Conservation (phyloP, 2,329 filamentous ascomycete species). For the Fusarium sp. region DNA sequence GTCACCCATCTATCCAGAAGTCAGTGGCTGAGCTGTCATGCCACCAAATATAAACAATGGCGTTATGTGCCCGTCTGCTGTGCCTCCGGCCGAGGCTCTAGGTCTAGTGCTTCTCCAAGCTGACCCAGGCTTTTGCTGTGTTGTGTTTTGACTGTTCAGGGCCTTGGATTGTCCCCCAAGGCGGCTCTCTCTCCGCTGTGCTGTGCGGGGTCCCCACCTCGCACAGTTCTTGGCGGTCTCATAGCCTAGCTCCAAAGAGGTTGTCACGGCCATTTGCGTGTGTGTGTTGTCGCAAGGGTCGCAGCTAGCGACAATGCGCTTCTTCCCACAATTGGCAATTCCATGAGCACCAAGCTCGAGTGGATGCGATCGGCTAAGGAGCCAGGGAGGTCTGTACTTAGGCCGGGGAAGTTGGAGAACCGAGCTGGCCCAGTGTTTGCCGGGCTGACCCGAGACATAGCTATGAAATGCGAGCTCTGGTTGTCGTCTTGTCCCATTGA, state of each 20-base stretch:
- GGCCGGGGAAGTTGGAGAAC: constrained; percentile 44
- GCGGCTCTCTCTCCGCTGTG: neutral
- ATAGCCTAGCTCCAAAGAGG: no score
- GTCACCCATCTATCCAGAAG: constrained; percentile 25
- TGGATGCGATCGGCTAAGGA: constrained; percentile 33
- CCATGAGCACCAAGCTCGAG: constrained; percentile 38
- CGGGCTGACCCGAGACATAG: constrained; percentile 49
- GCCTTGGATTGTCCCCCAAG: neutral
- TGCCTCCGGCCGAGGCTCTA: neutral
- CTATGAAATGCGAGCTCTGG: constrained; percentile 42
- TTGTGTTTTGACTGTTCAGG: no score
- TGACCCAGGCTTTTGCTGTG: neutral
- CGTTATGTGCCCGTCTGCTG: constrained; percentile 6
- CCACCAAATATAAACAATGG: constrained; percentile 15
- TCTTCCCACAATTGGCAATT: constrained; percentile 3
- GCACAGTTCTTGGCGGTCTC: neutral
- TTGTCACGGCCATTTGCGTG: no score
- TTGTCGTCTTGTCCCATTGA: neutral
- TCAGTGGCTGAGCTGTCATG: constrained; percentile 23
- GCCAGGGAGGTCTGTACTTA: constrained; percentile 9
- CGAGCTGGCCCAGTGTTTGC: constrained; percentile 47
- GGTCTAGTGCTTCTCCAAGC: constrained; percentile 14
- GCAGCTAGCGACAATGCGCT: neutral
- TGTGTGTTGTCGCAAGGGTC: neutral
- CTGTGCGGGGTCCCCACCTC: constrained; percentile 43